Conservation (phyloP, 306 rosid genomes). For the Trichosanthes truncata region DNA sequence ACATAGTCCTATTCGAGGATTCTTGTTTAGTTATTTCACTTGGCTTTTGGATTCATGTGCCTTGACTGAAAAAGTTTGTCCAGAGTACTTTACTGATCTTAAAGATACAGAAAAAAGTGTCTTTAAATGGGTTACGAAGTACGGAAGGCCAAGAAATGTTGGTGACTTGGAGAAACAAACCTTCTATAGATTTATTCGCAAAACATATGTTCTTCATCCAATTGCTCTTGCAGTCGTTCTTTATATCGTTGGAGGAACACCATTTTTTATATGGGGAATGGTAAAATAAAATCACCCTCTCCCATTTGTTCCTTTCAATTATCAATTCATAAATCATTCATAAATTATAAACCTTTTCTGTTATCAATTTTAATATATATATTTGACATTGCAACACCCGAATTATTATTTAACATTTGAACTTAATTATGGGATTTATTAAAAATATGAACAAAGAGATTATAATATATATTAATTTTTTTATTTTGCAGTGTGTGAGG, state of each 20-base stretch:
- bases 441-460: too few species aligned
- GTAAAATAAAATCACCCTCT: not conserved
- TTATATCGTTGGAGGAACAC: slow-evolving; percentile 60
- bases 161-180: slow-evolving; percentile 63
- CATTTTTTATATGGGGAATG: slow-evolving; percentile 4
- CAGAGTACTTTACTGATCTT: not conserved
- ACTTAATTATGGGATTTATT: too few species aligned
- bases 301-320: slow-evolving; percentile 6
- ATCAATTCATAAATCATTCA: too few species aligned
- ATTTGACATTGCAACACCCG: too few species aligned
- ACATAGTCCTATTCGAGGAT: slow-evolving; percentile 78
- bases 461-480: too few species aligned
- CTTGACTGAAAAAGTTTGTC: slow-evolving; percentile 35
- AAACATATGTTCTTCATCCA: too few species aligned
- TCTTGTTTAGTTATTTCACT: slow-evolving; percentile 73
- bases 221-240: slow-evolving; percentile 26
- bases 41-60: slow-evolving; percentile 62
- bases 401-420: too few species aligned
- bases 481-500: slow-evolving; percentile 32
- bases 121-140: not conserved
- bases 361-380: too few species aligned
- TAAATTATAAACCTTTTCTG: too few species aligned
- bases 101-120: too few species aligned
- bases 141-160: slow-evolving; percentile 40
- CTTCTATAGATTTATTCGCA: slow-evolving; percentile 49